A percentile compares a stretch with the other conserved stretches of the same genome.
These are phyloP conservation scores for Lipomyces yamanashiensis DNA, from an alignment of 805 yeast genomes.

Conservation along the genomic window DNA sequence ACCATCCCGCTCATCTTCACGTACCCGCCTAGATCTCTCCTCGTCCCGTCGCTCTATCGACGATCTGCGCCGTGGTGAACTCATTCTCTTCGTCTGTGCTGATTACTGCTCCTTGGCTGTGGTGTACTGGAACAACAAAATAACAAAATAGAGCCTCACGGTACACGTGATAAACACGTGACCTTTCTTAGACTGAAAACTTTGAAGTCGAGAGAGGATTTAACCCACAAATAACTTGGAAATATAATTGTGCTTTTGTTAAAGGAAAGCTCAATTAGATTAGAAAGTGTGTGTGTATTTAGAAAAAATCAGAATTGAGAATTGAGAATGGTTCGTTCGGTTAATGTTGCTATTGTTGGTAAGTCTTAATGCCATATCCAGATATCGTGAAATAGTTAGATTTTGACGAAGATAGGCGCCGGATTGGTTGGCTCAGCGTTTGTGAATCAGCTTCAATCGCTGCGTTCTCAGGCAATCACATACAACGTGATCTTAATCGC, in stretches of 20 bases:
- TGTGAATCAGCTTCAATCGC: conserved; percentile 60
- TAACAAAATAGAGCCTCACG: no score
- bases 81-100: background rate
- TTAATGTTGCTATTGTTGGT: conserved; percentile 75
- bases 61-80: background rate
- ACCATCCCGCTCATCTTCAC: no score
- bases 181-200: background rate
- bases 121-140: no score
- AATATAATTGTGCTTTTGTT: background rate
- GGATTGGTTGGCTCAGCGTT: conserved; percentile 97
- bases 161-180: no score
- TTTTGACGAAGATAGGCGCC: conserved; percentile 54
- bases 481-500: conserved; percentile 84
- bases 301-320: background rate
- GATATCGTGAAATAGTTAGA: background rate
- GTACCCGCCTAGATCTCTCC: no score
- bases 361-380: conserved; percentile 9
- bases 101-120: no score
- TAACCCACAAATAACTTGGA: background rate
- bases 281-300: background rate
- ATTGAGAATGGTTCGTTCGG: conserved; percentile 55
- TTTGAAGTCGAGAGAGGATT: background rate
- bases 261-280: no score
- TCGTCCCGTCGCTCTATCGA: background rate
- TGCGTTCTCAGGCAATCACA: conserved; percentile 52